A percentile compares a stretch with the other conserved stretches of the same genome.
Conservation (phyloP, 2,329 filamentous ascomycete species). For the Cladophialophora exuberans region DNA sequence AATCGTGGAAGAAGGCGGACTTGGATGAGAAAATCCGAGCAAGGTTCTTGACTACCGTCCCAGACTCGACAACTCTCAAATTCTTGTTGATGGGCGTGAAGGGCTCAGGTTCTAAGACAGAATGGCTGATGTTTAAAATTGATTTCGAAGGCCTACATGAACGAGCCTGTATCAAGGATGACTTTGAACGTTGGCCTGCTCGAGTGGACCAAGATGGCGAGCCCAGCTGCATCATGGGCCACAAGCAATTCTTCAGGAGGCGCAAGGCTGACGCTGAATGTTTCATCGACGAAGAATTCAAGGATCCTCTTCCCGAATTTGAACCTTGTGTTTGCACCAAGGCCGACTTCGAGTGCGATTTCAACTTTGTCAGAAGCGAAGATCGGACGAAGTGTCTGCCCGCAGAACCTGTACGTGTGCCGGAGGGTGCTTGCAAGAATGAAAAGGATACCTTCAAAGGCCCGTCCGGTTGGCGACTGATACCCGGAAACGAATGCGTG, state of each 20-base stretch:
- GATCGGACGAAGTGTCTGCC: conserved; percentile 71
- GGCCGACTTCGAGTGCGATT: conserved; percentile 93
- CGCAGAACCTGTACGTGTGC: conserved; percentile 61
- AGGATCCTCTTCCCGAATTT: conserved; percentile 71
- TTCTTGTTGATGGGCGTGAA: conserved; percentile 75
- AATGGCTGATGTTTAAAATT: conserved; percentile 71
- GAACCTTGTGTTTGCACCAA: conserved; percentile 80
- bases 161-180: conserved; percentile 72
- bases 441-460: conserved; percentile 76
- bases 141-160: conserved; percentile 84
- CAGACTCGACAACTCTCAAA: conserved; percentile 89
- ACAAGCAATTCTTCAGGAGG: conserved; percentile 82
- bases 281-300: conserved; percentile 84
- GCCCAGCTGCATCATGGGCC: conserved; percentile 91
- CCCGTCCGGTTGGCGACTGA: conserved; percentile 87
- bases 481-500: conserved; percentile 79
- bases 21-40: conserved; percentile 72
- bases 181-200: conserved; percentile 89
- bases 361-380: conserved; percentile 74
- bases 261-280: conserved; percentile 88
- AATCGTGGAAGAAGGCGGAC: conserved; percentile 74
- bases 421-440: conserved; percentile 74
- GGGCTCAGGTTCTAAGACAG: conserved; percentile 54
- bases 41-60: conserved; percentile 78
- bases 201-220: conserved; percentile 78